Base-by-base conservation (phyloP, 768 basidiomycete species). In the Suillus bovinus region DNA sequence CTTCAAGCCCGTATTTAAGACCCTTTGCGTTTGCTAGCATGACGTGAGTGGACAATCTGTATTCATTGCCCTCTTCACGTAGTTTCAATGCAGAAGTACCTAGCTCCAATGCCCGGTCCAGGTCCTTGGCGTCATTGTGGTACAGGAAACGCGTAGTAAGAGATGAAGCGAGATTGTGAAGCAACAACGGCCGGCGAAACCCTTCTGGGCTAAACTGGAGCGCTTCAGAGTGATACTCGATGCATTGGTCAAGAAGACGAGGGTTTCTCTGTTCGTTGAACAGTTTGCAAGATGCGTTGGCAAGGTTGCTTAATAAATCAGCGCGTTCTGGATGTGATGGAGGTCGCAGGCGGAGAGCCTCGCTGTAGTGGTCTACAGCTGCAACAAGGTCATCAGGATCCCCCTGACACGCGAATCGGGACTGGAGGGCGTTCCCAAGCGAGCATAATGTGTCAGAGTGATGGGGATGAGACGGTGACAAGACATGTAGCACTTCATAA, bases 211-310 rank as follows among this genome's bases (percentile, higher is more conserved):
- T 63, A 50, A 60, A 62, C 3, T 58, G 31, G 11, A 76, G 67
- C 16, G 71, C 74, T 59, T 75, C 69, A 4, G 67, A 67, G 54
- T 74, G 67, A 52, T 67, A 59, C 36, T 69, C 62, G 1, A 76
- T 73, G 27, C 68, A 67, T 10, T 55, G 62, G 29, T 68, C 64
- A 49, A 76, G 69, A 65, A 72, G 67, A 22, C 66, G 65, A 4
- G 68, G 64, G 55, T 72, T 64, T 10, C 58, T 54, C 38, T 59
- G 41, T 57, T 66, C 65, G 27, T 66, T 64, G 46, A 75, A 77
- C 29, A 74, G 70, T 52, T 41, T 63, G 52, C 38, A 69, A 68
- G 39, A 67, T 71, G 53, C 22, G 36, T 52, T 59, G 22, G 63
- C 68, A 33, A 70, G 60, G 58, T 66, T 68, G 41, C 34, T 64